Conservation (phyloP, 106 monocot species). For the Dactylorhiza incarnata region DNA sequence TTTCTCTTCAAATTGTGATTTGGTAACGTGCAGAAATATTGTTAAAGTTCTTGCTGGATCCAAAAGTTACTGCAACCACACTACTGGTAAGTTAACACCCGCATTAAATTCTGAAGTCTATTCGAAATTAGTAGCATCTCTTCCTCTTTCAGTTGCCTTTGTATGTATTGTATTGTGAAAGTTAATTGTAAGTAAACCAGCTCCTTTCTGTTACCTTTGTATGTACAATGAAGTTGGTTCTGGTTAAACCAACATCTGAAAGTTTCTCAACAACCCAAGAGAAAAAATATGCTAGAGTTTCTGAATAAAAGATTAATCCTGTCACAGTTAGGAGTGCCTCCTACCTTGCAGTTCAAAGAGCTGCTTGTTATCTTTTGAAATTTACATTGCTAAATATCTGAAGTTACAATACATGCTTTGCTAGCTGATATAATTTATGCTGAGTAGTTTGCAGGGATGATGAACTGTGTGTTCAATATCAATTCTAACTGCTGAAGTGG, state of each 20-base stretch:
- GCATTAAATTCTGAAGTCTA: neutral
- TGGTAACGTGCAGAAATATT: conserved; percentile 50
- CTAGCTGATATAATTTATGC: neutral
- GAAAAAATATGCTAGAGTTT: neutral
- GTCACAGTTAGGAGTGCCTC: neutral
- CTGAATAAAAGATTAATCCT: neutral
- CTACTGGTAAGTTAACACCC: conserved; percentile 47
- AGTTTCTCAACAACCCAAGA: neutral
- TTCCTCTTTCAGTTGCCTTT: too few relatives aligned
- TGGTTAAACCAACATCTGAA: neutral
- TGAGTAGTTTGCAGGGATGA: neutral
- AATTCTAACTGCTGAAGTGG: neutral
- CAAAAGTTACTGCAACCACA: conserved; percentile 29
- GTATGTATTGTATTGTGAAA: too few relatives aligned
- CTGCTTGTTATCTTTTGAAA: neutral
- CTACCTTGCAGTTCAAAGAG: neutral
- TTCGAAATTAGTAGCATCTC: neutral
- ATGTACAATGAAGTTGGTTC: neutral
- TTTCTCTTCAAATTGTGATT: conserved; percentile 22
- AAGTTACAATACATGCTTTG: neutral
- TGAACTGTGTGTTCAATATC: neutral
- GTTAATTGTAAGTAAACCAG: neutral
- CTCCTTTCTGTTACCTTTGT: neutral
- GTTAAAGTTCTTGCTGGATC: conserved; percentile 59
- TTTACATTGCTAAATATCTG: neutral